These are phyloP conservation scores for Arachis hypogaea DNA, from an alignment of 306 rosid genomes.

Conservation along the genomic window DNA sequence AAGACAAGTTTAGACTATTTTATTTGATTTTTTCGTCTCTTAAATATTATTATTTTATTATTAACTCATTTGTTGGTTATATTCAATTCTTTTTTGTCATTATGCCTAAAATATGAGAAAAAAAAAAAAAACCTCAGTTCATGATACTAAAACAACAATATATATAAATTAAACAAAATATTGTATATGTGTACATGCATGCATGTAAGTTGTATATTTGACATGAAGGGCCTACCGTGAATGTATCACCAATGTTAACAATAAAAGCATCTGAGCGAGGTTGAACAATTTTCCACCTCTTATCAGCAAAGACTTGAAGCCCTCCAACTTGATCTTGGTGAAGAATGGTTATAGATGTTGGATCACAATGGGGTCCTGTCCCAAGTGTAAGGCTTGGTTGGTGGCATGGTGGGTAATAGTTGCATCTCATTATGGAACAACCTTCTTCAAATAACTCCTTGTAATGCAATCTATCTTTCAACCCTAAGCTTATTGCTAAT, in stretches of 20 bases:
- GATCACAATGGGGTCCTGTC: constrained; percentile 87
- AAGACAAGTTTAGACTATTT: too few species aligned
- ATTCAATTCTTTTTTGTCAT: too few species aligned
- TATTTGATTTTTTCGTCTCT: too few species aligned
- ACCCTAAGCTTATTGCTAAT: constrained; percentile 70
- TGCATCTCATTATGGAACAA: constrained; percentile 71
- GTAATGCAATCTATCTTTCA: constrained; percentile 46
- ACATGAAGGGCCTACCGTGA: constrained; percentile 50
- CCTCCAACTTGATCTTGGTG: constrained; percentile 79
- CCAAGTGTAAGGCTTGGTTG: constrained; percentile 60
- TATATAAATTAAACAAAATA: neutral
- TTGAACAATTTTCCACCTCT: constrained; percentile 58
- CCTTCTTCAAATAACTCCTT: constrained; percentile 61
- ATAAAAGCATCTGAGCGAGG: constrained; percentile 63
- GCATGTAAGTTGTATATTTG: neutral
- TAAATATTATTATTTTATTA: too few species aligned
- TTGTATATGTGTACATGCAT: neutral
- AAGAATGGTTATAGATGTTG: constrained; percentile 74
- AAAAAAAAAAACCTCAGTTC: neutral
- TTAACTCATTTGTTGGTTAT: too few species aligned
- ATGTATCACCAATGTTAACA: constrained; percentile 76
- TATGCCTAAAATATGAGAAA: too few species aligned
- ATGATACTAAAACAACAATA: neutral
- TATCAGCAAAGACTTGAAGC: constrained; percentile 62
- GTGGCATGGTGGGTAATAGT: constrained; percentile 69